Base-by-base conservation (phyloP, 192 early-diverging fungal species). In the Backusella psychrophila region DNA sequence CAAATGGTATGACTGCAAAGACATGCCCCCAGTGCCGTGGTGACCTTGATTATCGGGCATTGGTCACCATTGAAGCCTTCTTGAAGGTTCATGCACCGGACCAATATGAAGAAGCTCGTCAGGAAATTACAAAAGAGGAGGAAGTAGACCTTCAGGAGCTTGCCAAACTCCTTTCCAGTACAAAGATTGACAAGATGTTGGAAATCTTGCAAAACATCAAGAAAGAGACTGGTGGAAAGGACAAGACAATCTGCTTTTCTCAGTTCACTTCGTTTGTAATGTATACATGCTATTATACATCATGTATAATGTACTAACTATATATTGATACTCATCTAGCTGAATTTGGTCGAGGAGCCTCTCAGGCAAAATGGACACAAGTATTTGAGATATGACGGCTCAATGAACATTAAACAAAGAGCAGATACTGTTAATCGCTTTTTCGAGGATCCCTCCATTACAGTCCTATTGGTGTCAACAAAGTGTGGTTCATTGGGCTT, bases 401-500 rank as follows among this genome's bases (percentile, higher is more conserved):
- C 59, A 0, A 87, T 90, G 83, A 76, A 23, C 6, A 59, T 80
- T 4, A n/a, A 59, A 6, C 35, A 71, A 15, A 83, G 89, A 17
- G 80, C 85, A 8, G 73, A 85, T 19, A 79, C 81, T 0, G 56
- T 92, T 0, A 68, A 66, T 1, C 68, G 66, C n/a, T 85, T 92
- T 56, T 72, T 34, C 9, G 73, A 77, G 15, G 82, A 89, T 42
- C 80, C 85, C 3, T 59, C 66, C 0, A 74, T 74, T 17, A 75
- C 71, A 2, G 63, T 94, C 0, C 78, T 95, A 73, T 79, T 95
- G 8, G 84, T 93, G 36, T 91, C 91, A 68, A 83, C 90, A 31
- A 91, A 90, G 70, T 92, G 91, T 52, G 94, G 91, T 7, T 88
- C 87, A 1, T 77, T 93, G 66, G 95, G 93, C 11, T 81, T 94